Conservation (phyloP, 2,329 filamentous ascomycete genomes). For the Penicillium sp. region DNA sequence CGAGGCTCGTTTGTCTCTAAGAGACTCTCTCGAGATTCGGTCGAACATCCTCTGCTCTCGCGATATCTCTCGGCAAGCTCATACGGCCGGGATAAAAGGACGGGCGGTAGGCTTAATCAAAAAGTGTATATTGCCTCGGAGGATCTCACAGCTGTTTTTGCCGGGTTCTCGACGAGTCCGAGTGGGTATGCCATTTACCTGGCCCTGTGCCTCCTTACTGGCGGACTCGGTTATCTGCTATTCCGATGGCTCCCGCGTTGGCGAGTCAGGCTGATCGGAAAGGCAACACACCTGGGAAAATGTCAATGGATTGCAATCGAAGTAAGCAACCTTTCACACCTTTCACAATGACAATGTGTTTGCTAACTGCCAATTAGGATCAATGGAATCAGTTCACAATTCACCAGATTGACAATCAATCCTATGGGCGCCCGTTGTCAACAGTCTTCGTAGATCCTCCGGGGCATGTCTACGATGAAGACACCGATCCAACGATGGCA, state of each 20-base stretch:
- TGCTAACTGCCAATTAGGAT: slow-evolving; percentile 62
- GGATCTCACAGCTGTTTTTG: slow-evolving; percentile 90
- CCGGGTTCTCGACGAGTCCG: slow-evolving; percentile 82
- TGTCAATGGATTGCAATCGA: slow-evolving; percentile 94
- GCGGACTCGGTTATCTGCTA: slow-evolving; percentile 81
- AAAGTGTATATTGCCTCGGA: slow-evolving; percentile 94
- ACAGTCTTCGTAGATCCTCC: slow-evolving; percentile 61
- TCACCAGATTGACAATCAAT: slow-evolving; percentile 67
- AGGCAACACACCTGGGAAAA: slow-evolving; percentile 69
- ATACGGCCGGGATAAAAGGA: slow-evolving; percentile 65
- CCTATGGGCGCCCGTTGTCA: slow-evolving; percentile 67
- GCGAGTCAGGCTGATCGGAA: slow-evolving; percentile 78
- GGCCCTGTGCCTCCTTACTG: slow-evolving; percentile 71
- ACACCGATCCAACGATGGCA: slow-evolving; percentile 75
- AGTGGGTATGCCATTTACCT: slow-evolving; percentile 73
- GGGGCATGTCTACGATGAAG: slow-evolving; percentile 67
- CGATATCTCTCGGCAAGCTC: slow-evolving; percentile 74
- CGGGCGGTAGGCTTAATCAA: slow-evolving; percentile 73
- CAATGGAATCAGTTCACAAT: slow-evolving; percentile 93
- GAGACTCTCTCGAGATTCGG: slow-evolving; percentile 50
- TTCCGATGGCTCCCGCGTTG: slow-evolving; percentile 89
- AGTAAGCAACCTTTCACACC: slow-evolving; percentile 51
- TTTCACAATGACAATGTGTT: background rate
- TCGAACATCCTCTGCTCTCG: slow-evolving; percentile 68
- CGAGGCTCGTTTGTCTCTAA: slow-evolving; percentile 41